A percentile compares a stretch with the other conserved stretches of the same genome.
These are phyloP conservation scores for Paramecium bursaria DNA, from an alignment of 73 alveolate species.

Conservation along the genomic window DNA sequence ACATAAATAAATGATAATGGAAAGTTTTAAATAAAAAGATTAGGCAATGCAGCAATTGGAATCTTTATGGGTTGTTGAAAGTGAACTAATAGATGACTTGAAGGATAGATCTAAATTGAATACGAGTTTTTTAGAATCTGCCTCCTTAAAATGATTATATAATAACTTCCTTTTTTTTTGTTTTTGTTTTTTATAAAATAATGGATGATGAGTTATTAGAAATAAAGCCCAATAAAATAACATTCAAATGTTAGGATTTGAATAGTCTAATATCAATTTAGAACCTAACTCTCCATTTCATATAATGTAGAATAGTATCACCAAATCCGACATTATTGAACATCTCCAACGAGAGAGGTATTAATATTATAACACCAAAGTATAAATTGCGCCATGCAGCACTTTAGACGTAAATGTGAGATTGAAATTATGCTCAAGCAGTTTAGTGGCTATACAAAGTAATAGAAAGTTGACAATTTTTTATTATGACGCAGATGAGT, in stretches of 20 bases:
- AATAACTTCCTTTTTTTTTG: not conserved
- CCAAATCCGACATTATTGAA: slow-evolving; percentile 30
- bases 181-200: not conserved
- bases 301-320: not conserved
- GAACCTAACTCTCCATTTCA: slow-evolving; percentile 39
- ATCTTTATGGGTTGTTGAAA: not conserved
- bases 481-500: slow-evolving; percentile 50
- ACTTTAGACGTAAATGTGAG: not conserved
- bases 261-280: not conserved
- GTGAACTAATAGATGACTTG: slow-evolving; percentile 2
- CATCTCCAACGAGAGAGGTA: not conserved
- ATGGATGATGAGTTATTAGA: slow-evolving; percentile 21
- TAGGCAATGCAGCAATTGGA: not conserved
- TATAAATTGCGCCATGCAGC: slow-evolving; percentile 43
- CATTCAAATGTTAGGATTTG: not conserved
- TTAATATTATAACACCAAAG: not conserved
- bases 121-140: not conserved
- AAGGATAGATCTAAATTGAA: not conserved
- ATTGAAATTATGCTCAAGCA: not conserved
- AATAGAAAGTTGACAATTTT: slow-evolving; percentile 6
- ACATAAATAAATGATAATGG: slow-evolving; percentile 32
- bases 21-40: slow-evolving; percentile 20
- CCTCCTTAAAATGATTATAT: not conserved
- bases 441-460: not conserved
- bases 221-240: not conserved